Evolutionary conservation across 768 basidiomycete genomes (phyloP), one percentile per base, ranked within the genome.

Genomic region (Boletus edulis): DNA sequence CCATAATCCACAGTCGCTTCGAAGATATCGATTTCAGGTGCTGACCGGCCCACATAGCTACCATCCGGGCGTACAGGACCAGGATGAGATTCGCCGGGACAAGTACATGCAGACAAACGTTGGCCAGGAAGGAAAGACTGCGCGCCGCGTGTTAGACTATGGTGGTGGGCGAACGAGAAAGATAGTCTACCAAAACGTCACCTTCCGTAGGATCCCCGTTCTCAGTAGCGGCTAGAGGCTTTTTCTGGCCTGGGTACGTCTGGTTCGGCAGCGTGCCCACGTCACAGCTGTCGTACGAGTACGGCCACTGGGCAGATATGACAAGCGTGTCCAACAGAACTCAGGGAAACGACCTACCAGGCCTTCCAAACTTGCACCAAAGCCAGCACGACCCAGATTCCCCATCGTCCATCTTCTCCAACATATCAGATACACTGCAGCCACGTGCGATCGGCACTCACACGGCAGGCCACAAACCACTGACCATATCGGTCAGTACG

Each of bases 251-350:
- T 9, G 78, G 75, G 50, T 74, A 64, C 12, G 87, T 85, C 65
- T 92, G 91, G 62, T 92, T 93, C 3, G 80, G 77, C 41, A 91
- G 76, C 2, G 89, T 91, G 3, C 91, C 91, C 3, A 89, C 76
- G 56, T 94, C 90, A 66, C 90, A 92, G 0, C 78, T 73, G 57
- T 80, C 73, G 55, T 86, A 86, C 24, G 73, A 72, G 57, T 78
- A 76, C 39, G 77, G 76, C 84, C 84, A 86, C 75, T 72, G 15
- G 57, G 20, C 1, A 12, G 18, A 41, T n/a, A 37, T 54, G 44
- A 47, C 47, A 42, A 49, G 46, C 51, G 38, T 29, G 22, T n/a
- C 17, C 13, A 11, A 29, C 18, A 57, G 9, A 49, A 60, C 15
- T 49, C 22, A 18, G 38, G 39, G 14, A 68, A 63, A 60, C 65